Base-by-base conservation (phyloP, 2,329 filamentous ascomycete genomes). In the Harringtonia aguacate region DNA sequence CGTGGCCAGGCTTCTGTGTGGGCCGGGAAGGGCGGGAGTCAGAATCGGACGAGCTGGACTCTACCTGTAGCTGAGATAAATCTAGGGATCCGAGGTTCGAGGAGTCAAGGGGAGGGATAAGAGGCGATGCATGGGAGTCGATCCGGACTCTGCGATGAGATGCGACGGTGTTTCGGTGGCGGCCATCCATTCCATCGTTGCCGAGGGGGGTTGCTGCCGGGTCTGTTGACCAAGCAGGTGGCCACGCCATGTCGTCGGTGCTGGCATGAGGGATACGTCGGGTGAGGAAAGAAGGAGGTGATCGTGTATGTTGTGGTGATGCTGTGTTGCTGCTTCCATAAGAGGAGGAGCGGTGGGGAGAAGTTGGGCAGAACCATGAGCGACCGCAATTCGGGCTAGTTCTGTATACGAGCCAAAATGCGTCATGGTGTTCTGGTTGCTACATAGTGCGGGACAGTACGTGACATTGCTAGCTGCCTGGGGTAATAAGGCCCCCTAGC, bases 21-120 rank as follows among this genome's bases (percentile, higher is more conserved):
- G 48, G 42, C 52, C 52, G 39, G 58, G 56, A 47, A 61, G 58
- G 39, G 17, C 30, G 36, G 20, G 61, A 53, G 45, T 66, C 62
- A 46, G 64, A 65, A 47, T 69, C 68, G 24, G 58, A 55, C 33
- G 69, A 72, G 57, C 54, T 57, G 24, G 56, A 57, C 12, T 58
- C 55, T 39, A 46, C 34, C 6, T 51, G 46, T 3, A 54, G 41
- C 37, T 53, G 47, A 5, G 48, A 44, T 10, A 48, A 21, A 37
- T 59, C 55, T 8, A 52, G 42, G 21, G 38, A 45, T n/a, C 44
- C 37, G 2, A 49, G 41, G n/a, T 42, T 33, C 10, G 36, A n/a
- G 9, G 43, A 4, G 7, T 45, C 43, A 3, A 41, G 38, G 36
- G 30, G 41, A 13, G 33, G 17, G 17, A 17, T 34, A 27, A 2